Base-by-base conservation (phyloP, 1,139 yeast species). In the Pichia sp. region DNA sequence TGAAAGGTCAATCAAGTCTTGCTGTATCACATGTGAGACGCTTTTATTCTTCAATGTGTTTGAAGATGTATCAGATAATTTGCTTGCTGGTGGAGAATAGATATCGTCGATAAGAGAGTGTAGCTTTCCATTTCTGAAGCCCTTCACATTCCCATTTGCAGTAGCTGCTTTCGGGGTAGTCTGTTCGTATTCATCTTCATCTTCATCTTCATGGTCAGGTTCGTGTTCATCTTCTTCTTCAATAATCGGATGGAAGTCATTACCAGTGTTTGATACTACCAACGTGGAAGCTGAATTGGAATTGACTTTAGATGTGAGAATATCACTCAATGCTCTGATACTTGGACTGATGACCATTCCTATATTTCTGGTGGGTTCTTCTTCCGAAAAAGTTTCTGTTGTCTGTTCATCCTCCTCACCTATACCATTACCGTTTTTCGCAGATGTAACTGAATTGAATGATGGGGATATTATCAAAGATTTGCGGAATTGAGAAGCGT, bases 331-430 rank as follows among this genome's bases (percentile, higher is more conserved):
- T 2, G 76, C 76, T 46, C 67, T 69, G 49, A 74, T 64, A 27
- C 76, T 69, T 7, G 80, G 80, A 30, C 77, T 71, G 22, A 61
- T 62, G 32, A 64, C 63, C 68, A 74, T 70, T 5, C 57, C 58
- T 6, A 56, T 40, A 25, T 44, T 44, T 14, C 35, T 43, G 8
- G 62, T 58, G 18, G 61, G 62, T 6, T 46, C 50, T 36, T 56
- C 61, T 6, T 26, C 20, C 3, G 78, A 69, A 51, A 61, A 16
- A 18, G 33, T 33, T 4, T 59, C 27, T 57, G 56, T 17, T 52
- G 48, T 33, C 25, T 21, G 26, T 9, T 15, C 22, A 28, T 23
- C 29, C 10, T 31, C 24, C 10, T 31, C 29, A 16, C 11, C 13
- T 5, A 12, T 10, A 6, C n/a, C 29, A 13, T 18, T 14, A 3